phyloP scores from a whole-genome alignment of 805 yeast species.

The Saturnispora ahearnii region DNA sequence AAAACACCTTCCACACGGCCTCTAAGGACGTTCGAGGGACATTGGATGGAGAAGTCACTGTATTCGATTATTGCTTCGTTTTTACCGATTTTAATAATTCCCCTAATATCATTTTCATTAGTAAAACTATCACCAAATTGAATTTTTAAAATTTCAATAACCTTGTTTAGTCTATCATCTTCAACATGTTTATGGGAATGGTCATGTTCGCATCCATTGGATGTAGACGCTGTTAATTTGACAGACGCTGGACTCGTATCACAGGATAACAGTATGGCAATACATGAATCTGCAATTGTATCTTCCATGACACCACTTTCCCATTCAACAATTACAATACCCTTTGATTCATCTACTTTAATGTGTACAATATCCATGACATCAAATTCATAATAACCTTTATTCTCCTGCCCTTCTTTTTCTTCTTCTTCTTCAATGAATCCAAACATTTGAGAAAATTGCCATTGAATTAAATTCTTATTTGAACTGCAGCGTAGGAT shows the following conservation, averaged over 20 bases:
- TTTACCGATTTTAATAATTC: conserved; percentile 63
- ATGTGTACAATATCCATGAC: conserved; percentile 59
- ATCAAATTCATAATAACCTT: conserved; percentile 37
- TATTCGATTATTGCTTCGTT: conserved; percentile 64
- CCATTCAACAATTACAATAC: conserved; percentile 73
- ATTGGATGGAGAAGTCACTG: conserved; percentile 51
- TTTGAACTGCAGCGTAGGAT: conserved; percentile 71
- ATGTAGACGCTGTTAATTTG: conserved; percentile 57
- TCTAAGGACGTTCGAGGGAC: conserved; percentile 65
- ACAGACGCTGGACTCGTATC: conserved; percentile 95
- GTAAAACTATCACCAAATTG: conserved; percentile 81
- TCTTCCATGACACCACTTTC: conserved; percentile 82
- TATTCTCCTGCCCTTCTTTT: conserved; percentile 24
- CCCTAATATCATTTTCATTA: conserved; percentile 36
- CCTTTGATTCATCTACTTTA: conserved; percentile 36
- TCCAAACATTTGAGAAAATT: conserved; percentile 93
- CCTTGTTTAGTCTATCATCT: neutral
- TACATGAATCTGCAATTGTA: conserved; percentile 86
- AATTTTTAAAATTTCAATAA: conserved; percentile 38
- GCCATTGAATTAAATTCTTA: conserved; percentile 76
- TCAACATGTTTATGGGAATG: conserved; percentile 19
- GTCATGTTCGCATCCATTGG: conserved; percentile 44
- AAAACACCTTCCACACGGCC: conserved; percentile 79
- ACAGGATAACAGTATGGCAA: conserved; percentile 83
- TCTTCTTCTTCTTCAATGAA: conserved; percentile 55